Evolutionary conservation across 2,329 filamentous ascomycete genomes (phyloP).

Genomic region (Penicillium sp.): DNA sequence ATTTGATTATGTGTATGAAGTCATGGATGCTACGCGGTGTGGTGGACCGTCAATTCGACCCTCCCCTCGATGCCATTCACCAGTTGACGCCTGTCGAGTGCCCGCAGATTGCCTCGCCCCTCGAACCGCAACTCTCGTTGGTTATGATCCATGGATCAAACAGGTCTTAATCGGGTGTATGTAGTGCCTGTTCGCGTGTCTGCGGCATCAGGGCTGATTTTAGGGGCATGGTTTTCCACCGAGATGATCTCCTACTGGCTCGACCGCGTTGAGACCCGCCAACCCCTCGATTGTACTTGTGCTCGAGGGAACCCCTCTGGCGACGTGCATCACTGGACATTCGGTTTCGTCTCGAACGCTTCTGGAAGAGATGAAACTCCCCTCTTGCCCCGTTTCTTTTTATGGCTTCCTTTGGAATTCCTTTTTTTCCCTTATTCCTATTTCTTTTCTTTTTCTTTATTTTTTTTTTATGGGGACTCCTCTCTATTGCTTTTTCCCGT

Average conservation of each 20-base stretch:
- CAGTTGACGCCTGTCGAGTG: not conserved
- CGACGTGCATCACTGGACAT: conserved; percentile 10
- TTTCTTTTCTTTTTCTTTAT: conserved; percentile 6
- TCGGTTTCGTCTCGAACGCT: conserved; percentile 14
- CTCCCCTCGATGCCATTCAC: conserved; percentile 9
- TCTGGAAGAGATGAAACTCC: conserved; percentile 21
- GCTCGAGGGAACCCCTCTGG: not conserved
- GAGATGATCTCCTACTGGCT: no score
- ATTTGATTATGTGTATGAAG: no score
- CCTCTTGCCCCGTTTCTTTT: conserved; percentile 10
- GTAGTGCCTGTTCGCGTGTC: no score
- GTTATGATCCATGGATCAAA: no score
- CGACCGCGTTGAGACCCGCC: not conserved
- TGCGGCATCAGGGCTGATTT: no score
- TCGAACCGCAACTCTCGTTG: no score
- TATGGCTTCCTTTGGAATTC: conserved; percentile 11
- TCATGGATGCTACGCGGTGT: not conserved
- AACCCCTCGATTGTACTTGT: conserved; percentile 8
- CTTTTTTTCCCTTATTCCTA: conserved; percentile 7
- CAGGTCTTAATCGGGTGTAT: no score
- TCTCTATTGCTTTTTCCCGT: no score
- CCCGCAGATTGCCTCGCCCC: no score
- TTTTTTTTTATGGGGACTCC: not conserved
- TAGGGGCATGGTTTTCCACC: no score
- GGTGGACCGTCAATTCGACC: conserved; percentile 4